Percentiles rank a stretch among this genome's conserved stretches.
These are phyloP conservation scores for Cryptosporidium baileyi DNA, from an alignment of 169 alveolate species.

Conservation along the genomic window DNA sequence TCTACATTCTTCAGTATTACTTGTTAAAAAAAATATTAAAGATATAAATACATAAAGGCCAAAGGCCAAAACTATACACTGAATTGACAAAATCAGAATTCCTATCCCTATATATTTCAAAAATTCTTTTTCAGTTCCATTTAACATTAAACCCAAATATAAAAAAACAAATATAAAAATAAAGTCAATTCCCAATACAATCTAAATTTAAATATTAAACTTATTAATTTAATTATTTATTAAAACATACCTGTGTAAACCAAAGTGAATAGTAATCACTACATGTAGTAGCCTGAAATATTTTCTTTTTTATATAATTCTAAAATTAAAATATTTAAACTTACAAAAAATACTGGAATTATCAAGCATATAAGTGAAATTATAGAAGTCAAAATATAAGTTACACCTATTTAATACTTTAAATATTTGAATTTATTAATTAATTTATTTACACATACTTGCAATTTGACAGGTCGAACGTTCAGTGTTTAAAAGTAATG, in stretches of 20 bases:
- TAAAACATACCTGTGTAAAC: conserved; percentile 49
- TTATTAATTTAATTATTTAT: neutral
- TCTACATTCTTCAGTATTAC: neutral
- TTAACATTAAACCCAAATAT: conserved; percentile 39
- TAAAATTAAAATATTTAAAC: neutral
- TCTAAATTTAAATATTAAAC: neutral
- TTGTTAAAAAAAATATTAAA: neutral
- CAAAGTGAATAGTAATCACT: conserved; percentile 37
- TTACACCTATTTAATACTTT: conserved; percentile 7
- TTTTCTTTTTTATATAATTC: neutral
- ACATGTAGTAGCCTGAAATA: conserved; percentile 31
- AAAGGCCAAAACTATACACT: conserved; percentile 31
- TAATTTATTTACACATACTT: conserved; percentile 2
- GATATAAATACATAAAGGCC: conserved; percentile 35
- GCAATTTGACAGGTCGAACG: conserved; percentile 59
- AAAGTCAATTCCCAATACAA: conserved; percentile 41
- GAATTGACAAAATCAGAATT: conserved; percentile 35
- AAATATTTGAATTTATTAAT: neutral
- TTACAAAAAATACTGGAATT: conserved; percentile 52
- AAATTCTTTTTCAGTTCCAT: conserved; percentile 40
- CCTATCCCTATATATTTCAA: conserved; percentile 22
- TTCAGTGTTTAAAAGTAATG: conserved; percentile 47
- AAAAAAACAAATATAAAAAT: conserved; percentile 41
- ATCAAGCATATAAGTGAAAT: conserved; percentile 43
- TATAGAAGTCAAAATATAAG: conserved; percentile 27